phyloP scores from a whole-genome alignment of 768 basidiomycete species.

The Coprinopsis cinerea region DNA sequence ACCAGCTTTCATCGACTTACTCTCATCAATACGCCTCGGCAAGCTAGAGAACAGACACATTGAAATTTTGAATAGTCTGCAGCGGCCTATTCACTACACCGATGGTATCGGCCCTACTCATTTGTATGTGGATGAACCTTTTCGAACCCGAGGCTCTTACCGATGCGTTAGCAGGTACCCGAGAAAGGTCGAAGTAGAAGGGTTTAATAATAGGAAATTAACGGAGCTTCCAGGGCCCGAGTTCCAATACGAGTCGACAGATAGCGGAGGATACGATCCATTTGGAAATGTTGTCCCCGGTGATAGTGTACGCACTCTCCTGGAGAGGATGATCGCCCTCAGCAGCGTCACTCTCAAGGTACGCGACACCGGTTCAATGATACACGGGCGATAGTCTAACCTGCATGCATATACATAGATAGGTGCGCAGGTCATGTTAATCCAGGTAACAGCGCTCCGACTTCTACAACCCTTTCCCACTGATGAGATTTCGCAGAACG shows the following conservation, averaged over 20 bases:
- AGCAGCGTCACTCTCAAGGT: constrained; percentile 45
- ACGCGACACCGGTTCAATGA: not conserved
- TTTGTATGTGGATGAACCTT: constrained; percentile 43
- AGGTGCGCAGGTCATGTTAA: constrained; percentile 78
- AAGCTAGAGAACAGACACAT: constrained; percentile 49
- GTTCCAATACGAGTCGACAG: constrained; percentile 34
- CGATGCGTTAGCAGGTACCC: constrained; percentile 54
- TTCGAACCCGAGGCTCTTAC: not conserved
- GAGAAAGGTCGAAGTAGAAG: constrained; percentile 68
- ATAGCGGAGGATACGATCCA: constrained; percentile 39
- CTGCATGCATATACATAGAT: constrained; percentile 29
- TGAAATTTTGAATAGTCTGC: constrained; percentile 44
- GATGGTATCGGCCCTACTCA: constrained; percentile 80
- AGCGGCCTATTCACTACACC: constrained; percentile 51
- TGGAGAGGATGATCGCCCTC: constrained; percentile 47
- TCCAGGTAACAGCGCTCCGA: constrained; percentile 52
- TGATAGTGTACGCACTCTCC: constrained; percentile 23
- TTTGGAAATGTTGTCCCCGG: constrained; percentile 25
- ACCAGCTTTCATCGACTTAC: constrained; percentile 79
- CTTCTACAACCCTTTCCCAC: too few species aligned
- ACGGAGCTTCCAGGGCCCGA: constrained; percentile 34
- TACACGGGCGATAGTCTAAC: not conserved
- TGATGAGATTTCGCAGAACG: constrained; percentile 55
- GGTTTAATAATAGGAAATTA: constrained; percentile 62
- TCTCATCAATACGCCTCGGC: constrained; percentile 85